These are phyloP conservation scores for Fragosphaeria purpurea DNA, from an alignment of 2,329 filamentous ascomycete species.

Conservation along the genomic window DNA sequence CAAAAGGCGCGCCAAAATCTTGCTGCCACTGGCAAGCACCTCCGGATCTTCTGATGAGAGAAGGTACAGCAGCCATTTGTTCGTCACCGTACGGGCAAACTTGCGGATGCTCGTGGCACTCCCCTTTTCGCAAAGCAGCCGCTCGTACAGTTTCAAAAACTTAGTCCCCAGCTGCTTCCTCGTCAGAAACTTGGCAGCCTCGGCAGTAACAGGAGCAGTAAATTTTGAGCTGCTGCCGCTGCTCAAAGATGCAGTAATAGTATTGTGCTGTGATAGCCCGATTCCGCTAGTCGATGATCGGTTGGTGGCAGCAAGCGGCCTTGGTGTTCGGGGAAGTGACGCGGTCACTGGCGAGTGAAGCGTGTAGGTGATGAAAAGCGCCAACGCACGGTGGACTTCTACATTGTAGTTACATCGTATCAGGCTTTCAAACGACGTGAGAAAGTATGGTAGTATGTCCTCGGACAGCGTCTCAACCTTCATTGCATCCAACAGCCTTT, in stretches of 20 bases:
- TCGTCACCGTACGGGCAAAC: conserved; percentile 89
- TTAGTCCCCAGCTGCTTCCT: conserved; percentile 64
- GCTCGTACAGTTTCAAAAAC: conserved; percentile 67
- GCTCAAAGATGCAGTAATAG: neutral
- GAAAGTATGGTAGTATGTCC: conserved; percentile 64
- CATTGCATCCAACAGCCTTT: conserved; percentile 77
- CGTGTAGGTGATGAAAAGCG: conserved; percentile 87
- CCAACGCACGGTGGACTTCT: conserved; percentile 75
- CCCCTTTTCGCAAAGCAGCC: conserved; percentile 64
- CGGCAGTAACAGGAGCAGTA: neutral
- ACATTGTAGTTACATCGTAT: conserved; percentile 72
- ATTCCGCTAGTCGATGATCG: conserved; percentile 1
- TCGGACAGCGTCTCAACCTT: conserved; percentile 72
- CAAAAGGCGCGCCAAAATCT: conserved; percentile 74
- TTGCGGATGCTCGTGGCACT: conserved; percentile 64
- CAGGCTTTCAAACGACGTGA: conserved; percentile 68
- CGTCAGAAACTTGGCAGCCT: conserved; percentile 34
- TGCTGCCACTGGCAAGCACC: conserved; percentile 69
- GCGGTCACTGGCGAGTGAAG: conserved; percentile 48
- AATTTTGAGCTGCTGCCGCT: too few relatives aligned
- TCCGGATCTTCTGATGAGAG: conserved; percentile 78
- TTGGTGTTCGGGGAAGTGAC: conserved; percentile 40
- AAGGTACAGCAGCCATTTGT: conserved; percentile 92
- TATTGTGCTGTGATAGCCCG: conserved; percentile 4
- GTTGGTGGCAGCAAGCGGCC: conserved; percentile 18